Evolutionary conservation across 768 basidiomycete genomes (phyloP).

Genomic region (Bullera alba): DNA sequence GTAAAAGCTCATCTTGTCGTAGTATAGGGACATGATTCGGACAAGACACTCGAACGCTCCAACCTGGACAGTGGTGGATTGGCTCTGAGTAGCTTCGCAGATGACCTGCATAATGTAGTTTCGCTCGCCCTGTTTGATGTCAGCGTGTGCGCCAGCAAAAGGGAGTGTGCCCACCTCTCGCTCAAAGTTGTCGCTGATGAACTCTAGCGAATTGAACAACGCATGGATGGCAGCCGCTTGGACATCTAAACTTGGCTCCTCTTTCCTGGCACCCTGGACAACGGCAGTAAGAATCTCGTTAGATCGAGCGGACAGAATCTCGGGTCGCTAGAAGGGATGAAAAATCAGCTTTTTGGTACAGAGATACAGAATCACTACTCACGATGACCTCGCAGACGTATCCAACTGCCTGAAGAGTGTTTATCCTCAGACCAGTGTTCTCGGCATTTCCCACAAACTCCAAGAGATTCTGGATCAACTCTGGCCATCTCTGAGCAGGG

Average conservation of each 20-base stretch:
- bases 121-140: slow-evolving; percentile 69
- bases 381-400: slow-evolving; percentile 96
- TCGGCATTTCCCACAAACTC: slow-evolving; percentile 71
- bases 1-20: slow-evolving; percentile 98
- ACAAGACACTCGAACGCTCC: slow-evolving; percentile 93
- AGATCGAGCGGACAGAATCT: slow-evolving; percentile 75
- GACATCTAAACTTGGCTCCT: slow-evolving; percentile 83
- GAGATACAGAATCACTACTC: slow-evolving; percentile 46
- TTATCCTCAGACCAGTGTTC: slow-evolving; percentile 61
- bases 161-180: slow-evolving; percentile 63
- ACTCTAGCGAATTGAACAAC: slow-evolving; percentile 89
- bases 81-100: slow-evolving; percentile 92
- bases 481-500: slow-evolving; percentile 77
- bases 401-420: slow-evolving; percentile 89
- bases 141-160: slow-evolving; percentile 1
- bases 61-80: slow-evolving; percentile 75
- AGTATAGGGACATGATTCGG: slow-evolving; percentile 93
- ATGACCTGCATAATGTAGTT: slow-evolving; percentile 99
- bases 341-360: slow-evolving; percentile 2
- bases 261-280: slow-evolving; percentile 94
- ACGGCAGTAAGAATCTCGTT: slow-evolving; percentile 98
- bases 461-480: slow-evolving; percentile 79
- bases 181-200: slow-evolving; percentile 95
- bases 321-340: slow-evolving; percentile 64
- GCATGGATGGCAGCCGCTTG: slow-evolving; percentile 90